Evolutionary conservation across 257 asterid species (phyloP), one percentile per base, ranked within the genome.

Genomic region (Parsonsia alboflavescens): DNA sequence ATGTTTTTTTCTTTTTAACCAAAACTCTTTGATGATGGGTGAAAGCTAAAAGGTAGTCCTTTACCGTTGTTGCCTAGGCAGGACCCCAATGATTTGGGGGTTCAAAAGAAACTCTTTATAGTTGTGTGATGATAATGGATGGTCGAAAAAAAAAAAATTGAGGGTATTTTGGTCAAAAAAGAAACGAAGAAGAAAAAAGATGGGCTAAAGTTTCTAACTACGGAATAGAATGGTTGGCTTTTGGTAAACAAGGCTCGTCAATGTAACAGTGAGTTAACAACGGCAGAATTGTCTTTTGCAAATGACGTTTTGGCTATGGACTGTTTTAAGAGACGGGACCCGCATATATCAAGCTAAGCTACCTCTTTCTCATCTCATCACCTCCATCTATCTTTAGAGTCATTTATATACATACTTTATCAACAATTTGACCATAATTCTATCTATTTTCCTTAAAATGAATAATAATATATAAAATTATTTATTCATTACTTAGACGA

Each of bases 211-310:
- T 45, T 39, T 22, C n/a, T 61, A 13, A 4, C 9, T 24, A 12
- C 5, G 26, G 21, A 16, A 59, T 26, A 10, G 50, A 13, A 46
- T 46, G 50, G 9, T 30, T 61, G 4, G 17, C 44, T 28, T 61
- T 28, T 65, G 70, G 69, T 33, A 65, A 65, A 65, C 30, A 39
- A 39, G 50, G 30, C 16, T n/a, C 22, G 12, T 65, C 70, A 65
- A 65, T 65, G 50, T 65, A 65, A 65, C 70, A 65, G 70, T 65
- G 70, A 65, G 22, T 64, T 65, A 65, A 65, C 70, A 65, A 65
- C 50, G 70, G 50, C 70, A 65, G 70, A 65, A 65, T 19, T 65
- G 70, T 65, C 70, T 65, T 39, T 65, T 19, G 70, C 70, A 39
- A 39, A 39, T 65, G 70, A 65, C 70, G 28, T 65, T 39, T 65